Conservation (phyloP, 768 basidiomycete genomes). For the Pilatotrama ljubarskyi region DNA sequence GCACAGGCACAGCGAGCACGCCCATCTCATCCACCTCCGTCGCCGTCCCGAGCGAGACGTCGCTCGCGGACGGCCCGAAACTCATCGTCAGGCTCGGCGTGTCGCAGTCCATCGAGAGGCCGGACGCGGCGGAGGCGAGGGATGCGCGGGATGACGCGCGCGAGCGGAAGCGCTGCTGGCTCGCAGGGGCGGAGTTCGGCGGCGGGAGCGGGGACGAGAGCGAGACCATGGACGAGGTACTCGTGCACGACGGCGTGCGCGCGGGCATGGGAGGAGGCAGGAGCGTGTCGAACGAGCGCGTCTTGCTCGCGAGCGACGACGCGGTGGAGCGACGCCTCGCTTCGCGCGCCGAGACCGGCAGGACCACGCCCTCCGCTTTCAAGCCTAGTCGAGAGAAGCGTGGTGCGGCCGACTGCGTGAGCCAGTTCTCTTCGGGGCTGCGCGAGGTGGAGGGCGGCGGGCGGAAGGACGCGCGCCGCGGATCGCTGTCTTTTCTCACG, state of each 20-base stretch:
- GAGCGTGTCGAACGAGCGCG: slow-evolving; percentile 4
- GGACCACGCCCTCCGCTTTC: slow-evolving; percentile 28
- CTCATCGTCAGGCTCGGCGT: slow-evolving; percentile 22
- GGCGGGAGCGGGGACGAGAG: background rate
- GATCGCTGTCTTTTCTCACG: background rate
- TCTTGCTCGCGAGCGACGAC: background rate
- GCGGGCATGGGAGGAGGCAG: background rate
- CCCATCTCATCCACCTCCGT: slow-evolving; percentile 20
- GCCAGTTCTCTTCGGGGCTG: slow-evolving; percentile 30
- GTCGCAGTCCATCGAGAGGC: slow-evolving; percentile 4
- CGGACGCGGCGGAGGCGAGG: slow-evolving; percentile 7
- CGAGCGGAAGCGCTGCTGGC: slow-evolving; percentile 1
- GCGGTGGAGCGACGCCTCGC: slow-evolving; percentile 19
- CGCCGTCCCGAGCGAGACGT: slow-evolving; percentile 6
- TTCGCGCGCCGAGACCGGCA: slow-evolving; percentile 29
- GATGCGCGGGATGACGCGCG: slow-evolving; percentile 11
- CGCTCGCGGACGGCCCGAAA: slow-evolving; percentile 15
- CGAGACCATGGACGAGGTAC: background rate
- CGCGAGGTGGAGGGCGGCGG: slow-evolving; percentile 17
- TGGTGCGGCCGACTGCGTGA: slow-evolving; percentile 25
- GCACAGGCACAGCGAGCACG: slow-evolving; percentile 11
- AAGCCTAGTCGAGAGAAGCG: slow-evolving; percentile 30
- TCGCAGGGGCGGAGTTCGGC: background rate
- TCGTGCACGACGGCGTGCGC: slow-evolving; percentile 5
- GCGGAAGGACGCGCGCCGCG: slow-evolving; percentile 1